Evolutionary conservation across 2,329 filamentous ascomycete species (phyloP).

Genomic region (Curvularia lunata): DNA sequence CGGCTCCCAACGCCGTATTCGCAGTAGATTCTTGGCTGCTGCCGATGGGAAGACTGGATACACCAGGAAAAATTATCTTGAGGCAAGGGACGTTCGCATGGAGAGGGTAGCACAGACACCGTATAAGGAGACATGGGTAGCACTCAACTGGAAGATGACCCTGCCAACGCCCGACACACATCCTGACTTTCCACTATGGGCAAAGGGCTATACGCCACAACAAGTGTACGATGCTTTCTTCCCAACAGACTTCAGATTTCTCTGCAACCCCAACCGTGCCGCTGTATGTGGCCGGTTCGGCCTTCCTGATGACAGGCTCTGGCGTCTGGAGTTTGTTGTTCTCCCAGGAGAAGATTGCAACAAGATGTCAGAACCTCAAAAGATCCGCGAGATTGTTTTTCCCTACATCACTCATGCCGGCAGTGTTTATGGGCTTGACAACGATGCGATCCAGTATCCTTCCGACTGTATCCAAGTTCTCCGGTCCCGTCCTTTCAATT

Average conservation of each 20-base stretch:
- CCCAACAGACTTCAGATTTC: not conserved
- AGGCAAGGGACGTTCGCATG: not conserved
- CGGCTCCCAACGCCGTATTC: not conserved
- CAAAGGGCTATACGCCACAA: not conserved
- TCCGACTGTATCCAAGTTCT: slow-evolving; percentile 6
- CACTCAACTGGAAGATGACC: not conserved
- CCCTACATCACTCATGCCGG: not conserved
- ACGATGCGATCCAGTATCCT: not conserved
- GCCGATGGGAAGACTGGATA: slow-evolving; percentile 1
- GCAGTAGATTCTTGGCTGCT: slow-evolving; percentile 2
- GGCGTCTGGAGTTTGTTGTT: not conserved
- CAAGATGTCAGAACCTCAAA: not conserved
- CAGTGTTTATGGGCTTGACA: not conserved
- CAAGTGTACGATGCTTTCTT: not conserved
- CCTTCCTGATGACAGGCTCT: not conserved
- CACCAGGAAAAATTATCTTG: slow-evolving; percentile 4
- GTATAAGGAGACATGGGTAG: not conserved
- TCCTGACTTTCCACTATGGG: not conserved
- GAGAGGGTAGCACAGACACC: not conserved
- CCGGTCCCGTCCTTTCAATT: slow-evolving; percentile 2
- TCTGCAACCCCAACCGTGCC: slow-evolving; percentile 1
- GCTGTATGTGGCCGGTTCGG: slow-evolving; percentile 5
- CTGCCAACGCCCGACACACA: not conserved
- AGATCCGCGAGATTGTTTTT: not conserved
- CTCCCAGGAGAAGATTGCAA: not conserved